Evolutionary conservation across 2,329 filamentous ascomycete species (phyloP).

Genomic region (Boeremia exigua): DNA sequence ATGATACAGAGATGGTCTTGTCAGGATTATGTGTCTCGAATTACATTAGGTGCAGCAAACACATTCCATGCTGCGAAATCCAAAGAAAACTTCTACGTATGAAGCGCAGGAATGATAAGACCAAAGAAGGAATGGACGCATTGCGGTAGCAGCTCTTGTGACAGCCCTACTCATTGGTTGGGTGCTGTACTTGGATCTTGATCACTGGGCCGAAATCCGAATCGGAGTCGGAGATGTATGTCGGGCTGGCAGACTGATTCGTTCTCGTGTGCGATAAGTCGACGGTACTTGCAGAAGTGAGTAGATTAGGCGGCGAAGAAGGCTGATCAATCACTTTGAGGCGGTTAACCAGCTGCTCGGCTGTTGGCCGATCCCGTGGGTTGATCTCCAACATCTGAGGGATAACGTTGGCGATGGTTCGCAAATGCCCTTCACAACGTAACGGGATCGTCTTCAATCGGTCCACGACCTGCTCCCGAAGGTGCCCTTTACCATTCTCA

Average conservation of each 20-base stretch:
- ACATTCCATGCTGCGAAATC: no score
- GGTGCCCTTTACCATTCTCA: not conserved
- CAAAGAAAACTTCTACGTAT: not conserved
- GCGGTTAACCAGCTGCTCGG: not conserved
- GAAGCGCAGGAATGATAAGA: not conserved
- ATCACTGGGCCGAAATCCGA: not conserved
- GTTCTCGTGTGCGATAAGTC: not conserved
- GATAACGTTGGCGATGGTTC: not conserved
- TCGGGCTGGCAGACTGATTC: not conserved
- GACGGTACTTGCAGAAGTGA: not conserved
- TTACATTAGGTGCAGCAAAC: no score
- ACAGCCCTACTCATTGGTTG: not conserved
- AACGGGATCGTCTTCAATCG: not conserved
- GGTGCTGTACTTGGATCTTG: not conserved
- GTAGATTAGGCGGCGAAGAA: not conserved
- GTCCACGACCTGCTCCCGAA: not conserved
- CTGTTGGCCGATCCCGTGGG: not conserved
- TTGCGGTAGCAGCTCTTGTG: not conserved
- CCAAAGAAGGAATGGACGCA: not conserved
- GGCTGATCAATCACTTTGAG: not conserved
- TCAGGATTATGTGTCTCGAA: no score
- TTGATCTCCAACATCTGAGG: not conserved
- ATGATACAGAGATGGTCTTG: no score
- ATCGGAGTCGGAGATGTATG: not conserved
- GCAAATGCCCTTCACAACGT: not conserved